These are phyloP conservation scores for Kluyveromyces starmeri DNA, from an alignment of 805 yeast species.

Conservation along the genomic window DNA sequence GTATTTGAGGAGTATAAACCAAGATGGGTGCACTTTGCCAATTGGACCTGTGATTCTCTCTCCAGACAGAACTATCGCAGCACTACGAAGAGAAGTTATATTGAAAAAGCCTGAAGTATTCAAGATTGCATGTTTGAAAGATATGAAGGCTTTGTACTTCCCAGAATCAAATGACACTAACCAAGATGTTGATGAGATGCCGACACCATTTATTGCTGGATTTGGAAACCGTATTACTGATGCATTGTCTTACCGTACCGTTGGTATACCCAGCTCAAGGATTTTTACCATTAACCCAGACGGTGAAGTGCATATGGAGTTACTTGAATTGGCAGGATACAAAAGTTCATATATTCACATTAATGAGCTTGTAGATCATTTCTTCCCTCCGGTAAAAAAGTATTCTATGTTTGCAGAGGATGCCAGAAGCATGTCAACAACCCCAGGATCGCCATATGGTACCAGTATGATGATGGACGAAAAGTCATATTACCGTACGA, in stretches of 20 bases:
- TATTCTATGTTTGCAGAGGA: constrained; percentile 23
- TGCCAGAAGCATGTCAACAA: constrained; percentile 24
- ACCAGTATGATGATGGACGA: constrained; percentile 36
- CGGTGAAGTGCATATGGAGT: constrained; percentile 96
- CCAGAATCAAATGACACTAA: constrained; percentile 9
- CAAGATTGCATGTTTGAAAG: constrained; percentile 93
- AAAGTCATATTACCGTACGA: constrained; percentile 13
- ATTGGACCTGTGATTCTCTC: constrained; percentile 88
- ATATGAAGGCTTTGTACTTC: constrained; percentile 62
- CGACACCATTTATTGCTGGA: constrained; percentile 92
- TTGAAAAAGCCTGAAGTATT: constrained; percentile 95
- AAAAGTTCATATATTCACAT: constrained; percentile 80
- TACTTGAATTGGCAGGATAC: constrained; percentile 88
- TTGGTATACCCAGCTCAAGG: constrained; percentile 86
- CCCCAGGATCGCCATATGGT: constrained; percentile 25
- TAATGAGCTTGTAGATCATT: constrained; percentile 92
- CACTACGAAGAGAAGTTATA: constrained; percentile 83
- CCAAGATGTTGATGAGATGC: constrained; percentile 32
- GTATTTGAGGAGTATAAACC: constrained; percentile 69
- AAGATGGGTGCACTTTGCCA: constrained; percentile 68
- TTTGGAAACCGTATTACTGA: constrained; percentile 96
- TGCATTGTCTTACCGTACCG: constrained; percentile 88
- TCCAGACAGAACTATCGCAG: constrained; percentile 96
- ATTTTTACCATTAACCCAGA: constrained; percentile 94
- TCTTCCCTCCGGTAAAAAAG: constrained; percentile 73